Base-by-base conservation (phyloP, 495 filamentous ascomycete species). In the Podospora appendiculata region DNA sequence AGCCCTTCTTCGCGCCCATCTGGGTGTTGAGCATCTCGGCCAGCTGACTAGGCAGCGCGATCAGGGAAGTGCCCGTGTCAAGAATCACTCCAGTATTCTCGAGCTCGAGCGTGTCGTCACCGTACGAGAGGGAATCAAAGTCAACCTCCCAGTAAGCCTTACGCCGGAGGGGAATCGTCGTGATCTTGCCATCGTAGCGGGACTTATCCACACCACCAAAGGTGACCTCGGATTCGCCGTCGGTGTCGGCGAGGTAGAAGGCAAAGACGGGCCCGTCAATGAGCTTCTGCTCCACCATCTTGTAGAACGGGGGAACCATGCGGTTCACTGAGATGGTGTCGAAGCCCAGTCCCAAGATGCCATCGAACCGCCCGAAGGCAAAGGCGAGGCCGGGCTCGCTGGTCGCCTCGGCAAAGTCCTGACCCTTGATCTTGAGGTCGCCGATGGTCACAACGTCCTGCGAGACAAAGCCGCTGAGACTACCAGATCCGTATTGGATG, bases 101-200 rank as follows among this genome's bases (percentile, higher is more conserved):
- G 48, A 97, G 84, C 60, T 93, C 86, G 55, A 93, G 93, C 56
- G 79, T 80, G 52, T 81, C 77, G 14, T 88, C 79, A 54, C 93
- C 94, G 55, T 96, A 92, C 45, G 83, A 81, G 72, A 99, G 91
- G 43, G 88, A 76, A 62, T 97, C 87, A 56, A 97, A 83, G 58
- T 97, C 90, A 25, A 97, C 92, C 78, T 99, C 94, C 94, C 94
- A 99, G 80, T 99, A 99, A 39, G 94, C 94, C 85, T 96, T 96
- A 64, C 94, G 88, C 67, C 93, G 84, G 56, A 99, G 82, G 45
- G 92, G 92, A 57, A 99, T 90, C 65, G 87, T 91, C 54, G 83
- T 89, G 62, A 99, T 78, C 70, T 96, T 85, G 59, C 94, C 94
- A 33, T 78, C 84, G 78, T 89, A 97, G 76, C 89, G 88, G 62